A percentile compares a stretch with the other conserved stretches of the same genome.
phyloP scores from a whole-genome alignment of 352 stramenopile genomes.

The Peronospora belbahrii region DNA sequence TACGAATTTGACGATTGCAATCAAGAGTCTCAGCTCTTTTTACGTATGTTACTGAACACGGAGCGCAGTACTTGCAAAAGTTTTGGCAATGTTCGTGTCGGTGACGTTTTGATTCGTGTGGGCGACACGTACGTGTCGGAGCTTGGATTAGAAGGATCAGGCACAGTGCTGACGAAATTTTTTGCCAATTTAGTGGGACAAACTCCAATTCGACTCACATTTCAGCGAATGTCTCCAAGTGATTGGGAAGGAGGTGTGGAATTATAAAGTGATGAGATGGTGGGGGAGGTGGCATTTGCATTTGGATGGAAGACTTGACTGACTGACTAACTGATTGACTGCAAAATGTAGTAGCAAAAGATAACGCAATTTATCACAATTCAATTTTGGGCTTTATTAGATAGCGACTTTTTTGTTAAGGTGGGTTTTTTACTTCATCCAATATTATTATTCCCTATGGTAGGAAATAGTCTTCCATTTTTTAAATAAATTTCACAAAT shows the following conservation, averaged over 20 bases:
- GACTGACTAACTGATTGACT: too few species aligned
- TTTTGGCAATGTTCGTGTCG: slow-evolving; percentile 51
- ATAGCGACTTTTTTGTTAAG: too few species aligned
- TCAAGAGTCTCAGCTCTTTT: slow-evolving; percentile 36
- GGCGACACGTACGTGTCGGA: slow-evolving; percentile 51
- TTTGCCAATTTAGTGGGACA: slow-evolving; percentile 50
- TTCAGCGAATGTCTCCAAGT: slow-evolving; percentile 54
- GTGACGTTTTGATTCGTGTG: slow-evolving; percentile 59
- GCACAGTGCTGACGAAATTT: slow-evolving; percentile 53
- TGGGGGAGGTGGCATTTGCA: too few species aligned
- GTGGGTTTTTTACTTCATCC: too few species aligned
- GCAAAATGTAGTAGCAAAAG: too few species aligned
- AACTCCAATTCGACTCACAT: slow-evolving; percentile 53
- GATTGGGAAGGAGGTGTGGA: slow-evolving; percentile 73
- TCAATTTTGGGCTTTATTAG: slow-evolving; percentile 3
- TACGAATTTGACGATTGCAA: slow-evolving; percentile 34
- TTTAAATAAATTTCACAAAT: too few species aligned
- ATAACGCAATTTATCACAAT: slow-evolving; percentile 2
- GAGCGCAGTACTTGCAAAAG: slow-evolving; percentile 58
- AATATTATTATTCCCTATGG: too few species aligned
- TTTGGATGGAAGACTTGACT: too few species aligned
- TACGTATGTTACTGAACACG: slow-evolving; percentile 72
- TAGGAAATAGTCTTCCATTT: too few species aligned
- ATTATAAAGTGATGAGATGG: slow-evolving; percentile 38
- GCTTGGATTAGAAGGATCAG: slow-evolving; percentile 47